phyloP scores from a whole-genome alignment of 805 yeast species.

The Wickerhamiella azymoides region DNA sequence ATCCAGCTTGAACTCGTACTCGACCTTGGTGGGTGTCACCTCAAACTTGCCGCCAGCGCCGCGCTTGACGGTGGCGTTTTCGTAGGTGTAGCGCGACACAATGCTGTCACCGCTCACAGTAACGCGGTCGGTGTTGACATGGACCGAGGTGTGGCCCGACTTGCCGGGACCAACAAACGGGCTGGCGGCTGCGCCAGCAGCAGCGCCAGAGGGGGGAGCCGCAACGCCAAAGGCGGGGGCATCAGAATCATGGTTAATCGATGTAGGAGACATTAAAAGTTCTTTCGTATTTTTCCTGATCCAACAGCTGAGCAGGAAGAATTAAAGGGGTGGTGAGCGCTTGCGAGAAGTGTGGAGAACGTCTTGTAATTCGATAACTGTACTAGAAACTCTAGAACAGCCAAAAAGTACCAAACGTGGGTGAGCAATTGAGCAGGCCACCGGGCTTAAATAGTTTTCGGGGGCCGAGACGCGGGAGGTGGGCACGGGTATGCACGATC shows the following conservation, averaged over 20 bases:
- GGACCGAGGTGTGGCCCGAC: slow-evolving; percentile 33
- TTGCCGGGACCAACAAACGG: slow-evolving; percentile 22
- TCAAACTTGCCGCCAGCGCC: slow-evolving; percentile 34
- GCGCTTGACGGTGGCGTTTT: slow-evolving; percentile 58
- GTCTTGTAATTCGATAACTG: slow-evolving; percentile 17
- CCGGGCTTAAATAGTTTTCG: background rate
- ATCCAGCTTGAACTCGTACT: slow-evolving; percentile 78
- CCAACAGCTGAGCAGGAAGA: slow-evolving; percentile 31
- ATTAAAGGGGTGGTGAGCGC: slow-evolving; percentile 32
- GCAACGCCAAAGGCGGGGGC: too few species aligned
- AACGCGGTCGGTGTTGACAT: slow-evolving; percentile 43
- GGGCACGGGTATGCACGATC: too few species aligned
- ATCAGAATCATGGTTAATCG: background rate
- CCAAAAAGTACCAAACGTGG: background rate
- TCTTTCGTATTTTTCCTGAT: slow-evolving; percentile 34
- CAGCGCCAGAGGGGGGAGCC: slow-evolving; percentile 19
- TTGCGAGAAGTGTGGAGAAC: slow-evolving; percentile 30
- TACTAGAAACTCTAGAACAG: background rate
- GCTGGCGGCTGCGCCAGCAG: slow-evolving; percentile 19
- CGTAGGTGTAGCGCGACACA: slow-evolving; percentile 50
- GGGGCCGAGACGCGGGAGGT: too few species aligned
- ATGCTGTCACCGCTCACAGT: slow-evolving; percentile 36
- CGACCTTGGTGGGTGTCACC: slow-evolving; percentile 58
- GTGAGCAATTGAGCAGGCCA: background rate
- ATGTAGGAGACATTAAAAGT: slow-evolving; percentile 7